Evolutionary conservation across 495 filamentous ascomycete genomes (phyloP).

Genomic region (Podospora fimiseda): DNA sequence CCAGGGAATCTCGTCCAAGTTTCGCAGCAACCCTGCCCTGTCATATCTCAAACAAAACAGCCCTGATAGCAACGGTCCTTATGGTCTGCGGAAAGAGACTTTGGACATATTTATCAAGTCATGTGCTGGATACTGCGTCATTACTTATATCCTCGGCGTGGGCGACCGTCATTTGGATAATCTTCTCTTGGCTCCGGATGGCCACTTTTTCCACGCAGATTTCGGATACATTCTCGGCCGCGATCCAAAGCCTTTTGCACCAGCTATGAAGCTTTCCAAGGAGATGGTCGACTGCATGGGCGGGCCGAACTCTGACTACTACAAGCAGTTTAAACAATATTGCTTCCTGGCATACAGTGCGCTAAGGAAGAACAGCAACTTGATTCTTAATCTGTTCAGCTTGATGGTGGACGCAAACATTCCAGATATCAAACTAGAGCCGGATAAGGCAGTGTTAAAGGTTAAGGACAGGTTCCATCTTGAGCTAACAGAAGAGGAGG

Average conservation of each 20-base stretch:
- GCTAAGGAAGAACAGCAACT: conserved; percentile 75
- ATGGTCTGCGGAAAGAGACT: conserved; percentile 84
- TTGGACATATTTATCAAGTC: conserved; percentile 96
- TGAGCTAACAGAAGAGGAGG: conserved; percentile 90
- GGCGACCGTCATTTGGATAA: conserved; percentile 97
- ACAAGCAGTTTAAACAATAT: conserved; percentile 83
- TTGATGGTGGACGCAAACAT: conserved; percentile 98
- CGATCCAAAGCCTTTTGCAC: conserved; percentile 95
- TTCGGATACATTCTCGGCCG: conserved; percentile 97
- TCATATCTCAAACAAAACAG: conserved; percentile 86
- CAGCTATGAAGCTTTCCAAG: conserved; percentile 91
- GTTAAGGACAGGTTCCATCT: conserved; percentile 91
- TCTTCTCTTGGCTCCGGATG: conserved; percentile 80
- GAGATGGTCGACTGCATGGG: conserved; percentile 99
- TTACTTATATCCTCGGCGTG: conserved; percentile 97
- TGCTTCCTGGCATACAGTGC: conserved; percentile 94
- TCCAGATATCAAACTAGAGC: conserved; percentile 86
- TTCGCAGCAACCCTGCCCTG: conserved; percentile 64
- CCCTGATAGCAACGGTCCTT: conserved; percentile 72
- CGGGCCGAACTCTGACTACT: conserved; percentile 68
- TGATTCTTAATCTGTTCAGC: conserved; percentile 95
- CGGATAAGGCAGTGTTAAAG: conserved; percentile 87
- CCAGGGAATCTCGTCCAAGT: conserved; percentile 71
- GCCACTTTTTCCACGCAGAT: conserved; percentile 96
- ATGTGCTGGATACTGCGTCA: conserved; percentile 96